These are phyloP conservation scores for Sequoiadendron giganteum DNA, from an alignment of 75 land plant species.

Conservation along the genomic window DNA sequence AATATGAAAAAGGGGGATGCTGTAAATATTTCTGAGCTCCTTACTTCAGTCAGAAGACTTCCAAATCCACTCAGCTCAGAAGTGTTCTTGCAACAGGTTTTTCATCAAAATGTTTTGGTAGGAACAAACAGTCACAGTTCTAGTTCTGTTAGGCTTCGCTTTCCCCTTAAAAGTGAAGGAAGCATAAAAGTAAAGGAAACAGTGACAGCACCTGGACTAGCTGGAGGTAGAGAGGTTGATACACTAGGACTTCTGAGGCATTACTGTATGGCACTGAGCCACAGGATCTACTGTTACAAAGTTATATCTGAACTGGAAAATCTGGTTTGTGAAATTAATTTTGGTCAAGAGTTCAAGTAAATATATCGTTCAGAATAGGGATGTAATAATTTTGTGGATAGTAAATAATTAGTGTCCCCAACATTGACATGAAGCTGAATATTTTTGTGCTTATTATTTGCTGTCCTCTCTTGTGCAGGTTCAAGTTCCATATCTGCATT, in stretches of 20 bases:
- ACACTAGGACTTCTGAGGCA: slow-evolving; percentile 57
- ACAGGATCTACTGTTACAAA: slow-evolving; percentile 71
- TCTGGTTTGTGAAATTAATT: slow-evolving; percentile 39
- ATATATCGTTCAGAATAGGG: neutral
- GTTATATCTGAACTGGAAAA: slow-evolving; percentile 67
- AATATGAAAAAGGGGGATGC: neutral
- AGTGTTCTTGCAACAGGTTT: slow-evolving; percentile 67
- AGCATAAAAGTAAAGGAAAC: slow-evolving; percentile 3
- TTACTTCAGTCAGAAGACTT: slow-evolving; percentile 10
- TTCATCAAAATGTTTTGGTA: slow-evolving; percentile 51
- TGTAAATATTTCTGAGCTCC: neutral
- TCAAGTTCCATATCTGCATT: slow-evolving; percentile 68
- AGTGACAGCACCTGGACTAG: neutral
- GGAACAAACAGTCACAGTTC: slow-evolving; percentile 24
- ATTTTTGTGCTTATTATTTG: neutral
- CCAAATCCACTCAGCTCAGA: slow-evolving; percentile 41
- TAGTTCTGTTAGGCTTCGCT: slow-evolving; percentile 15
- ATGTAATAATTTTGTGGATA: neutral
- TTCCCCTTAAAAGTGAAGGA: slow-evolving; percentile 16
- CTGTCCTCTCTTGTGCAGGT: slow-evolving; percentile 44
- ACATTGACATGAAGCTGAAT: neutral
- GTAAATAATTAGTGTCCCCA: neutral
- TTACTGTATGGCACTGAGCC: slow-evolving; percentile 77
- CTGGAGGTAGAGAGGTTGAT: slow-evolving; percentile 20
- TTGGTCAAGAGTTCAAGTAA: neutral